Percentiles rank a stretch among this genome's conserved stretches.
Evolutionary conservation across 2,329 filamentous ascomycete genomes (phyloP).

Genomic region (Aspergillus tamarii): DNA sequence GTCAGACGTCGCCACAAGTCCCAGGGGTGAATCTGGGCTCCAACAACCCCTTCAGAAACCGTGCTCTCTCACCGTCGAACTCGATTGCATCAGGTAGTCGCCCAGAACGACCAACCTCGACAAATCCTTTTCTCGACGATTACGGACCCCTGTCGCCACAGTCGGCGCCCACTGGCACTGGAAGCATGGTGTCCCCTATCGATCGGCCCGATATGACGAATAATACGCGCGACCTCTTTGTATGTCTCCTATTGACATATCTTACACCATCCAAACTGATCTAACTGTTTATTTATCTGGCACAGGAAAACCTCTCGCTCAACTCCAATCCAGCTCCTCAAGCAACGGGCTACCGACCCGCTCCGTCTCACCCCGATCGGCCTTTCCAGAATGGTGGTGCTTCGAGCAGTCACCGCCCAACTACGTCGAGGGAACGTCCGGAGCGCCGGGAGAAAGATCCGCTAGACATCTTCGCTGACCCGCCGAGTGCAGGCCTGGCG

Average conservation of each 20-base stretch:
- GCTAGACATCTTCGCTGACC: conserved; percentile 55
- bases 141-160: conserved; percentile 42
- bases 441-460: conserved; percentile 35
- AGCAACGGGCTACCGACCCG: conserved; percentile 41
- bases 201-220: conserved; percentile 47
- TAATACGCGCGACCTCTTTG: conserved; percentile 62
- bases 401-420: conserved; percentile 28
- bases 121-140: conserved; percentile 65
- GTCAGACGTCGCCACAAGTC: conserved; percentile 36
- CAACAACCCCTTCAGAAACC: conserved; percentile 56
- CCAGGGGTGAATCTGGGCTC: conserved; percentile 42
- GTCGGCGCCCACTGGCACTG: conserved; percentile 35
- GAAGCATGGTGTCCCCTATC: conserved; percentile 34
- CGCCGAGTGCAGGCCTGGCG: conserved; percentile 35
- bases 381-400: conserved; percentile 24
- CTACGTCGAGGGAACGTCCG: conserved; percentile 28
- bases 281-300: conserved; percentile 14
- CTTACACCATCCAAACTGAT: conserved; percentile 7
- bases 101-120: conserved; percentile 56
- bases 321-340: conserved; percentile 33
- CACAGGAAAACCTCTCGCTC: conserved; percentile 44
- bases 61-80: conserved; percentile 43
- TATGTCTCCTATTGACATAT: conserved; percentile 45
- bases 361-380: conserved; percentile 40
- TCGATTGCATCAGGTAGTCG: conserved; percentile 32